Conservation (phyloP, 306 rosid species). For the Castanea sativa region DNA sequence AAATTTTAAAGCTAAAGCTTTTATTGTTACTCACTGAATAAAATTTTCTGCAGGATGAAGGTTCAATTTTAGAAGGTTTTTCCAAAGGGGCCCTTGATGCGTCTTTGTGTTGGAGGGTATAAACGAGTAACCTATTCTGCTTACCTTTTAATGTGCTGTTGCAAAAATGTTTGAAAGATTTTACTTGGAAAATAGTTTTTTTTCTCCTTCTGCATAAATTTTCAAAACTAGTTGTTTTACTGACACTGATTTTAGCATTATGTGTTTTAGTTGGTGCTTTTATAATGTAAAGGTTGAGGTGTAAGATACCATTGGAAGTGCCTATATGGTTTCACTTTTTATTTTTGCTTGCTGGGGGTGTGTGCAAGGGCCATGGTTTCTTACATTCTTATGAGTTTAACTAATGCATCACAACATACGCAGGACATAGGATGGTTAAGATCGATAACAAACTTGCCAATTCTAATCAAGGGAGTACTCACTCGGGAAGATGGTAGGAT, state of each 20-base stretch:
- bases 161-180: no score
- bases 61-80: conserved; percentile 20
- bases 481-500: conserved; percentile 24
- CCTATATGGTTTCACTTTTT: neutral
- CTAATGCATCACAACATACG: neutral
- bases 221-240: no score
- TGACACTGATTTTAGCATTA: no score
- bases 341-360: neutral
- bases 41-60: conserved; percentile 37
- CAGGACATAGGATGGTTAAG: conserved; percentile 34
- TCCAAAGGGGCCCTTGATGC: conserved; percentile 25
- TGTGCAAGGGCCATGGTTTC: neutral
- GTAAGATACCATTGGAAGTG: no score
- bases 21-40: neutral
- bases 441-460: conserved; percentile 31
- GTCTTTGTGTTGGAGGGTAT: conserved; percentile 62
- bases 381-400: neutral
- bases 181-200: no score
- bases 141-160: neutral
- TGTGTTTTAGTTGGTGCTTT: no score
- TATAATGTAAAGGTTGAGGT: no score
- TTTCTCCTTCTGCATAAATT: no score
- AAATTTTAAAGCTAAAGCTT: neutral
- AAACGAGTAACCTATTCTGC: neutral
- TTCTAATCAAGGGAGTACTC: conserved; percentile 24